Percentiles rank a stretch among this genome's conserved stretches.
Evolutionary conservation across 306 rosid species (phyloP).

Genomic region (Carpinus fangiana): DNA sequence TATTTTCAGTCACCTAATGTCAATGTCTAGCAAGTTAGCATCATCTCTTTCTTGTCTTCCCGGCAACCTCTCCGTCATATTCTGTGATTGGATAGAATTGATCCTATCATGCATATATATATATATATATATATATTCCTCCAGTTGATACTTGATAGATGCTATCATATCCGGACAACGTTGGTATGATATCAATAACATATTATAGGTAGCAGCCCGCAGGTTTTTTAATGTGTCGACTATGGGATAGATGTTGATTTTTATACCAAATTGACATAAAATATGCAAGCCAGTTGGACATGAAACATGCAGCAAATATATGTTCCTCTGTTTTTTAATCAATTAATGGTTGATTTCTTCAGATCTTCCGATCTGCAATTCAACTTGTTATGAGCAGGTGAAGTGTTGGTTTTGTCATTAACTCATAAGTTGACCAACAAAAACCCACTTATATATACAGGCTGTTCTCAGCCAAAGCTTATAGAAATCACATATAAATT

Average conservation of each 20-base stretch:
- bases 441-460: background rate
- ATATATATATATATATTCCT: background rate
- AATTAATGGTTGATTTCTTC: background rate
- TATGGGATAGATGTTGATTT: background rate
- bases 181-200: background rate
- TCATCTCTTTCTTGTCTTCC: background rate
- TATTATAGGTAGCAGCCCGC: background rate
- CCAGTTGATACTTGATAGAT: background rate
- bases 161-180: background rate
- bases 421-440: background rate
- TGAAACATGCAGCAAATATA: background rate
- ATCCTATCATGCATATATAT: background rate
- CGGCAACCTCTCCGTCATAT: background rate
- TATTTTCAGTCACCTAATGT: background rate
- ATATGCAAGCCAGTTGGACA: background rate
- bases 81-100: background rate
- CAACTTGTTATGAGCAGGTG: background rate
- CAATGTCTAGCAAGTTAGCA: background rate
- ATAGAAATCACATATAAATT: background rate
- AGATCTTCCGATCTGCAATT: background rate
- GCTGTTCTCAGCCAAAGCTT: background rate
- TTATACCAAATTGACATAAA: background rate
- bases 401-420: background rate
- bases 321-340: background rate
- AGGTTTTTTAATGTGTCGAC: background rate